Conservation (phyloP, 148 eudicot genomes). For the Diospyros kaki region DNA sequence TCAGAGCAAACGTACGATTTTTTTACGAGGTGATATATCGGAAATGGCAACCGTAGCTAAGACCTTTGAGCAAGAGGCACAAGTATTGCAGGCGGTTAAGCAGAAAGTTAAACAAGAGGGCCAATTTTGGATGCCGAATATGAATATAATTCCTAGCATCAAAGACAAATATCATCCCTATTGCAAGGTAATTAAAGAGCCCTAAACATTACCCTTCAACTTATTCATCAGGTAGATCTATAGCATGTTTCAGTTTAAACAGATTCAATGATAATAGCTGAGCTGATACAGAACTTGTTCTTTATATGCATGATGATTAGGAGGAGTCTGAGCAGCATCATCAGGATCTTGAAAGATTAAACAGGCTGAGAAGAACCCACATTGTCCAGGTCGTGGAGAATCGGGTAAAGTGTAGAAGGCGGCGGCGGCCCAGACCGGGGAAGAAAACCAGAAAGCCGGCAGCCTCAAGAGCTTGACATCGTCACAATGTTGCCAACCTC, state of each 20-base stretch:
- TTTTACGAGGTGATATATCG: conserved; percentile 37
- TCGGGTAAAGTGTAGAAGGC: too few species aligned
- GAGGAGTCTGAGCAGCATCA: too few species aligned
- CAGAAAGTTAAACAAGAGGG: conserved; percentile 20
- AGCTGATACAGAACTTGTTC: too few species aligned
- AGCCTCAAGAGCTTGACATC: not conserved
- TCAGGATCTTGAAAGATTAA: too few species aligned
- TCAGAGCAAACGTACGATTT: conserved; percentile 34
- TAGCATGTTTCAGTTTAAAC: too few species aligned
- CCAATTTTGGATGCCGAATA: conserved; percentile 20
- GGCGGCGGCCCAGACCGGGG: too few species aligned
- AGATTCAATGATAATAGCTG: too few species aligned
- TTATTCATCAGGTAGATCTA: too few species aligned
- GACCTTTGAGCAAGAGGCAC: conserved; percentile 51
- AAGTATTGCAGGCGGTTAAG: conserved; percentile 31
- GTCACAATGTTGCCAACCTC: not conserved
- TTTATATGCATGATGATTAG: too few species aligned
- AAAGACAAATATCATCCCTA: conserved; percentile 34
- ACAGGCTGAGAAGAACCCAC: too few species aligned
- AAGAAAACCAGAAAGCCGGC: not conserved
- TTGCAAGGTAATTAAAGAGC: conserved; percentile 30
- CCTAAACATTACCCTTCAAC: not conserved
- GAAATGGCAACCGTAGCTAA: conserved; percentile 60
- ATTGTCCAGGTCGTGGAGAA: too few species aligned
- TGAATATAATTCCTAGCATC: conserved; percentile 17